These are phyloP conservation scores for Rheum nobile DNA, from an alignment of 148 eudicot species.

Conservation along the genomic window DNA sequence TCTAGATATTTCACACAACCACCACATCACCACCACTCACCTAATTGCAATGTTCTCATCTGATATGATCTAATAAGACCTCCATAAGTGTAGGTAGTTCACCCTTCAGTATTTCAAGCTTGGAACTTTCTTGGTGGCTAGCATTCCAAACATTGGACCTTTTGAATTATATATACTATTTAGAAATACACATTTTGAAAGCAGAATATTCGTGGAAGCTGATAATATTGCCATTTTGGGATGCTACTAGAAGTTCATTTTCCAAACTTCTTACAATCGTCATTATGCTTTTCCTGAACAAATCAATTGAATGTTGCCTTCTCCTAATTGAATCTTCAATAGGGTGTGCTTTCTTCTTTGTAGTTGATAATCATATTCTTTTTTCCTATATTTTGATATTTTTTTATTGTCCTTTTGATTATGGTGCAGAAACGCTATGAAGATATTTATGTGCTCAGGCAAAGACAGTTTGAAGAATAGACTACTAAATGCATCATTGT, in stretches of 20 bases:
- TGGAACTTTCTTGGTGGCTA: no score
- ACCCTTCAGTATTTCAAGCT: background rate
- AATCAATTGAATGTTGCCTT: background rate
- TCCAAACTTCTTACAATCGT: background rate
- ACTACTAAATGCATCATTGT: background rate
- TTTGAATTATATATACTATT: background rate
- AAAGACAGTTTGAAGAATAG: slow-evolving; percentile 13
- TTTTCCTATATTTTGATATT: background rate
- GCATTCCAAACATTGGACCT: background rate
- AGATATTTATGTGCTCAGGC: slow-evolving; percentile 13
- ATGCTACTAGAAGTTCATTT: background rate
- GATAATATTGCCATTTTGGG: no score
- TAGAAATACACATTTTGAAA: background rate
- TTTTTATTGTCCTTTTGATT: background rate
- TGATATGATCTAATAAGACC: background rate
- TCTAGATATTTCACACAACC: background rate
- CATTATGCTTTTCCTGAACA: no score
- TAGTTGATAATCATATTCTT: background rate
- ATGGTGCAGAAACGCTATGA: slow-evolving; percentile 15
- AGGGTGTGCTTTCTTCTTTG: background rate
- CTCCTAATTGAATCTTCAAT: background rate
- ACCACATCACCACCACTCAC: background rate
- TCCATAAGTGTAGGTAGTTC: background rate
- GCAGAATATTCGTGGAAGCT: background rate
- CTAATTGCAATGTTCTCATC: background rate